Base-by-base conservation (phyloP, 352 stramenopile species). In the Phytophthora crassamura region DNA sequence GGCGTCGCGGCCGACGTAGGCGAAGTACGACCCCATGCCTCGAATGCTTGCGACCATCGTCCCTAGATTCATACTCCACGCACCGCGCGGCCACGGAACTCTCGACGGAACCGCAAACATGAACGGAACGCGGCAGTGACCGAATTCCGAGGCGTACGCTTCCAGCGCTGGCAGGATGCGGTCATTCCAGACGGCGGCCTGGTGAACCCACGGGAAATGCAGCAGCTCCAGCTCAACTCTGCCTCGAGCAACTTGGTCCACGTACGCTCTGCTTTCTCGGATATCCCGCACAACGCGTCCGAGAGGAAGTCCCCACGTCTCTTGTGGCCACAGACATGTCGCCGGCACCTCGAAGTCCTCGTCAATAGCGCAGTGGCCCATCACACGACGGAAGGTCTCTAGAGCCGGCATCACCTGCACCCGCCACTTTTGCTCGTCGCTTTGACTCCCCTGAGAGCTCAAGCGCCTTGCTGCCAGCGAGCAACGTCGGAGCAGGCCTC, bases 221-320 rank as follows among this genome's bases (percentile, higher is more conserved):
- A 88, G 64, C 6, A 47, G 56, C 15, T 66, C 9, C 16, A 47
- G 41, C 30, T 6, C 16, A 15, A 0, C 67, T 45, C 54, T 57
- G 64, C 82, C 76, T 15, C 69, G 78, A 46, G 62, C 64, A 35
- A 79, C 64, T 35, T 80, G 73, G 4, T 65, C 39, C 30, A 67
- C 50, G 38, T 69, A 81, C 46, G 72, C 45, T 20, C 57, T 52
- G 6, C 71, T 61, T 20, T 28, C 55, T 18, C 73, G 72, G 33
- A 86, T 78, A 42, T 75, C 60, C 18, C 68, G 43, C 12, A 79
- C 79, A 38, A 77, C 67, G 25, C 65, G 53, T 42, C 80, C 80
- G 16, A 85, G 53, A 1, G 54, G 40, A 40, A 70, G 36, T 18
- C 76, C 76, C 59, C 64, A 77, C 35, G 78, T 63, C 4, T 43